A percentile compares a stretch with the other conserved stretches of the same genome.
These are phyloP conservation scores for Psilocybe tampanensis DNA, from an alignment of 768 basidiomycete genomes.

Conservation along the genomic window DNA sequence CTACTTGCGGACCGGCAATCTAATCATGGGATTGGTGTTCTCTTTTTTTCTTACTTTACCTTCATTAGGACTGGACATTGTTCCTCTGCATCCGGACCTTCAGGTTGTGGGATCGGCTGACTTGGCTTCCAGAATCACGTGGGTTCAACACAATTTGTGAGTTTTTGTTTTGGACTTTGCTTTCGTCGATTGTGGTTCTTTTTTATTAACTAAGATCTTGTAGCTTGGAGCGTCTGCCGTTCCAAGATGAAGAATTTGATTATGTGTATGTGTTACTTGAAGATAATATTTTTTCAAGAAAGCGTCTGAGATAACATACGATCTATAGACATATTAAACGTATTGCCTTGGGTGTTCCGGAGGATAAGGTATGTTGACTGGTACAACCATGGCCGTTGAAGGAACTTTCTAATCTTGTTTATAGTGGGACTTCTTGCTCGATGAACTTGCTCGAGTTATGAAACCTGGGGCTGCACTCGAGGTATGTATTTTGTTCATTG, in stretches of 20 bases:
- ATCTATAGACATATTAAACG: conserved; percentile 63
- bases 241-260: conserved; percentile 74
- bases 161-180: not conserved
- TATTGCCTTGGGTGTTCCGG: conserved; percentile 74
- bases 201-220: conserved; percentile 5
- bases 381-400: not conserved
- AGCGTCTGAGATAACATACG: not conserved
- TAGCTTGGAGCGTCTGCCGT: conserved; percentile 71
- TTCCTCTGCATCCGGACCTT: conserved; percentile 74
- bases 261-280: conserved; percentile 56
- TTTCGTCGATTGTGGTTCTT: not conserved
- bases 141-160: conserved; percentile 77
- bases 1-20: no score
- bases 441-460: conserved; percentile 72
- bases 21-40: not conserved
- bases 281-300: not conserved
- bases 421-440: conserved; percentile 70
- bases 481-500: conserved; percentile 33
- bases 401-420: not conserved
- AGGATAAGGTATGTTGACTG: conserved; percentile 56
- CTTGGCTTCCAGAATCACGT: conserved; percentile 62
- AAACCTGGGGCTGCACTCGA: conserved; percentile 76
- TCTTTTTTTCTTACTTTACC: not conserved
- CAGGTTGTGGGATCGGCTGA: conserved; percentile 56
- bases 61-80: conserved; percentile 62